Conservation (phyloP, 768 basidiomycete species). For the Rhodosporidiobolus sp. region DNA sequence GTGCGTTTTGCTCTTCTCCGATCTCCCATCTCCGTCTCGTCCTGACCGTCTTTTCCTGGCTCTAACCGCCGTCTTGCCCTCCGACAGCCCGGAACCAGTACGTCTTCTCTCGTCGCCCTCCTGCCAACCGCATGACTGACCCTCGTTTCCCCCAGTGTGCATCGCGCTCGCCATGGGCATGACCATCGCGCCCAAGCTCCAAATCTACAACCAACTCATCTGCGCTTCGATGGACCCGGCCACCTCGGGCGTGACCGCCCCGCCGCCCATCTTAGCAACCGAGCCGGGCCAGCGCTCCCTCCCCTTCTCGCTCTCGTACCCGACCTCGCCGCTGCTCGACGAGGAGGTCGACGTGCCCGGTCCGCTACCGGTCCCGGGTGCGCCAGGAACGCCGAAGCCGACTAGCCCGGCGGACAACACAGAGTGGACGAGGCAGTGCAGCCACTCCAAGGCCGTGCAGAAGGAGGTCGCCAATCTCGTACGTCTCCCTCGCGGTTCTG, state of each 20-base stretch:
- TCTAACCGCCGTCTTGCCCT: background rate
- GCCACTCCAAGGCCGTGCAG: slow-evolving; percentile 10
- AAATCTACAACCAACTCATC: slow-evolving; percentile 22
- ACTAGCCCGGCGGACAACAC: background rate
- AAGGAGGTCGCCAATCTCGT: slow-evolving; percentile 11
- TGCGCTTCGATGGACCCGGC: slow-evolving; percentile 14
- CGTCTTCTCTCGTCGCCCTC: background rate
- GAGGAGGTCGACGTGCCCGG: background rate
- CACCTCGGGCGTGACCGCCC: background rate
- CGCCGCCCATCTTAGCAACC: background rate
- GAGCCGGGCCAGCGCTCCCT: background rate
- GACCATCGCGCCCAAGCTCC: slow-evolving; percentile 19
- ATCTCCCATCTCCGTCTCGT: background rate
- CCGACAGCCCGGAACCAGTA: slow-evolving; percentile 7
- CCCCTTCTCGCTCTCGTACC: background rate
- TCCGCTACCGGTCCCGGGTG: too few relatives aligned
- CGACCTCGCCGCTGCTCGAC: background rate
- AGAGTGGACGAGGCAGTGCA: slow-evolving; percentile 23
- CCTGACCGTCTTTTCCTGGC: background rate
- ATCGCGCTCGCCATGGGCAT: slow-evolving; percentile 34
- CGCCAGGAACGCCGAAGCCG: background rate
- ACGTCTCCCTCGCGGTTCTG: slow-evolving; percentile 8
- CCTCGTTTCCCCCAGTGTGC: background rate
- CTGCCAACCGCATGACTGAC: background rate
- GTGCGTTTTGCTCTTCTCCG: background rate